Conservation (phyloP, 164 flowering plant species). For the Magnolia kwangsiensis region DNA sequence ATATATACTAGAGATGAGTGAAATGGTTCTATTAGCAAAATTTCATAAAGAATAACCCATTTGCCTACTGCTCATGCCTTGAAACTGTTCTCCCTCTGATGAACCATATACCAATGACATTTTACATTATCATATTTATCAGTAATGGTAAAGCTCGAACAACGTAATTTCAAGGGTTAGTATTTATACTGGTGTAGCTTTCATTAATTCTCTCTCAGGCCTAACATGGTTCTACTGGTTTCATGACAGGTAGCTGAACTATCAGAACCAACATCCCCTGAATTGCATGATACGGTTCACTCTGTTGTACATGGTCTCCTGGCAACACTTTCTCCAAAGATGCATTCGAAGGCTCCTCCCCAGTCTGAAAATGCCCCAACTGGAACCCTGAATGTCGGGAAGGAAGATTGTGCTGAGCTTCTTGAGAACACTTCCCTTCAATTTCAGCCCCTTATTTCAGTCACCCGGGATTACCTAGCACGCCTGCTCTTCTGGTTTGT, state of each 20-base stretch:
- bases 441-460: constrained; percentile 71
- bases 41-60: too few relatives aligned
- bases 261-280: constrained; percentile 71
- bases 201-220: not conserved
- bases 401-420: constrained; percentile 55
- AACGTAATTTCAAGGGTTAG: not conserved
- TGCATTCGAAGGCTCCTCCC: constrained; percentile 71
- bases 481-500: constrained; percentile 83
- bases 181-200: not conserved
- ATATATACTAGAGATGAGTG: too few relatives aligned
- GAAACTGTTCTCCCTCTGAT: too few relatives aligned
- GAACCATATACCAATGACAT: not conserved
- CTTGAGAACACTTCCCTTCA: constrained; percentile 68
- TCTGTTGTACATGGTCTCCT: constrained; percentile 81
- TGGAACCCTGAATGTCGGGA: constrained; percentile 35
- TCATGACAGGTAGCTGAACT: constrained; percentile 70
- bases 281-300: constrained; percentile 60
- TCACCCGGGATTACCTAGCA: constrained; percentile 76
- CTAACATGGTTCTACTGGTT: not conserved
- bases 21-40: too few relatives aligned
- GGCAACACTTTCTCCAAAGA: constrained; percentile 77
- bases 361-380: constrained; percentile 35
- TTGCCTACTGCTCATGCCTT: too few relatives aligned
- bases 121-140: too few relatives aligned
- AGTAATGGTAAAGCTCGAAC: not conserved